Percentiles rank a stretch among this genome's conserved stretches.
Conservation (phyloP, 2,329 filamentous ascomycete genomes). For the Sporothrix dimorphospora region DNA sequence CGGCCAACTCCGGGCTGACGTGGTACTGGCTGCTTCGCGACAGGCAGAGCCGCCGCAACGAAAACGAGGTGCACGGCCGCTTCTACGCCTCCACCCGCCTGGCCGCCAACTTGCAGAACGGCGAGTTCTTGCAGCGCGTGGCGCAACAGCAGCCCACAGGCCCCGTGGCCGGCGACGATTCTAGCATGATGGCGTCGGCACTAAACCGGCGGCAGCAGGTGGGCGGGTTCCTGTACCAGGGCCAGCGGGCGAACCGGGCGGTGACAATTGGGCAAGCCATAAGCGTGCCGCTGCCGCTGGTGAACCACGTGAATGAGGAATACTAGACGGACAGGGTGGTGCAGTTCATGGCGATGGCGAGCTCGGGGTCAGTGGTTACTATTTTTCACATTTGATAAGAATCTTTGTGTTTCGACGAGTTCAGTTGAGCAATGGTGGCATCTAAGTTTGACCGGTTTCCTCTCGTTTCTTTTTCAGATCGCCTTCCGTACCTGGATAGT, state of each 20-base stretch:
- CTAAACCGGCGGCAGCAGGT: constrained; percentile 57
- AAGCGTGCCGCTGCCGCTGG: constrained; percentile 41
- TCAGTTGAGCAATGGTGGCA: not conserved
- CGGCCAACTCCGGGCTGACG: not conserved
- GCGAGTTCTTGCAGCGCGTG: constrained; percentile 34
- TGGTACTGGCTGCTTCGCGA: constrained; percentile 42
- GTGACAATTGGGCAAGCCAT: constrained; percentile 52
- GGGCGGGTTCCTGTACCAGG: constrained; percentile 48
- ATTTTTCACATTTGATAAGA: not conserved
- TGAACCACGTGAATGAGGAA: constrained; percentile 35
- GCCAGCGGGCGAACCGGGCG: constrained; percentile 45
- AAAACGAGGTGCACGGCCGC: constrained; percentile 55
- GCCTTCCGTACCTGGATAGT: not conserved
- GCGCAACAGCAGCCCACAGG: constrained; percentile 32
- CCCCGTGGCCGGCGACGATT: constrained; percentile 17
- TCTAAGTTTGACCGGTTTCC: not conserved
- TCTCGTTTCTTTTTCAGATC: not conserved
- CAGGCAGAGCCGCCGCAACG: constrained; percentile 40
- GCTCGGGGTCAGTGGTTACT: not conserved
- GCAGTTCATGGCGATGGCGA: not conserved
- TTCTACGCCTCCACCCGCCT: constrained; percentile 61
- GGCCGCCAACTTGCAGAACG: constrained; percentile 50
- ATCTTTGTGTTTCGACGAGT: not conserved
- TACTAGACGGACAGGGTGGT: not conserved
- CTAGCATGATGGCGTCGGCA: constrained; percentile 46